Base-by-base conservation (phyloP, 805 yeast genomes). In the Yarrowia sp. region DNA sequence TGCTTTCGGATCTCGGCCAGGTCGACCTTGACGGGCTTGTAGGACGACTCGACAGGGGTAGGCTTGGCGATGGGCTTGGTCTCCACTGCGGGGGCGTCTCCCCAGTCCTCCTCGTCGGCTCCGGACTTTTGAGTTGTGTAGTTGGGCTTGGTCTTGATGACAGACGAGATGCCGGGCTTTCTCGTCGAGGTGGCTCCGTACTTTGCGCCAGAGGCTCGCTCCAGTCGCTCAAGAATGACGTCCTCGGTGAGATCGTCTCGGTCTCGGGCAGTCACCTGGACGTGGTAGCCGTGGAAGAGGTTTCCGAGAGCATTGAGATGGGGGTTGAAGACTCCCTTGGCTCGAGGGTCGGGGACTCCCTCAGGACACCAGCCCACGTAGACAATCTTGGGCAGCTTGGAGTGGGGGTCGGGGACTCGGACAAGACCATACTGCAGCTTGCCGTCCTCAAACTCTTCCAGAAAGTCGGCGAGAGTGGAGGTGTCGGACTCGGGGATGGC, bases 201-300 rank as follows among this genome's bases (percentile, higher is more conserved):
- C 73, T 96, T 86, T 17, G 99, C 97, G 71, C 99, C 99, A 1
- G 98, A 89, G 35, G 98, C 97, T 69, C 90, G 88, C 68, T 90
- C 86, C 56, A 95, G 86, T 68, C 90, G 86, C 48, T 84, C 81
- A 69, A 91, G 75, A 66, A 95, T 83, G 66, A 89, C 96, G 26
- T 81, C 81, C 48, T 89, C 88, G 70, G 90, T 89, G 74, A 96
- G 81, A 75, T 95, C 99, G 72, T 92, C 97, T 46, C 83, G 80
- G 73, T 90, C 96, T 77, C 98, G 86, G n/a, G 98, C 98, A 56
- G 97, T 92, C 69, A 95, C 86, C 77, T 95, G 98, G 64, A 95
- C 92, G 74, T 95, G 99, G 77, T 93, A 95, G 52, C 96, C 96
- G 40, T 72, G 74, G 68, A 79, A 75, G 66, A 74, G 70, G 62